Evolutionary conservation across 768 basidiomycete species (phyloP).

Genomic region (Chalciporus chontae): DNA sequence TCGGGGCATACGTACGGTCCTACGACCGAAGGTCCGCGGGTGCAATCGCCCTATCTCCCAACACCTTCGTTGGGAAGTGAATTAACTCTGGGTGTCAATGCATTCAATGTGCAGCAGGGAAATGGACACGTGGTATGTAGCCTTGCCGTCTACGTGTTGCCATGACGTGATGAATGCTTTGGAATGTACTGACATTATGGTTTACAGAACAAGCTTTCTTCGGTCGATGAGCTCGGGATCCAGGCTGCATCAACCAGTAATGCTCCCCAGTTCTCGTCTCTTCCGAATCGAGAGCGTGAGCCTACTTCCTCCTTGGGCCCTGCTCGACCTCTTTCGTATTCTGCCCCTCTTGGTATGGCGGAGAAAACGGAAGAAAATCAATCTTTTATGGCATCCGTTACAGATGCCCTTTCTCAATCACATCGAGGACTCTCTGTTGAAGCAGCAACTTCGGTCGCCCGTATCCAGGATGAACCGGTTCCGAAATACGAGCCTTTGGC

Average conservation of each 20-base stretch:
- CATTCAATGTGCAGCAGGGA: constrained; percentile 9
- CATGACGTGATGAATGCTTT: constrained; percentile 10
- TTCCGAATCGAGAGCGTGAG: constrained; percentile 49
- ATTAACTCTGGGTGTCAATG: constrained; percentile 20
- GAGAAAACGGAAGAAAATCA: constrained; percentile 22
- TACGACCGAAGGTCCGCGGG: not conserved
- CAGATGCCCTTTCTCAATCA: constrained; percentile 32
- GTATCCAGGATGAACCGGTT: constrained; percentile 31
- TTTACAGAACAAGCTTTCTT: constrained; percentile 18
- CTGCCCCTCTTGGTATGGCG: constrained; percentile 7
- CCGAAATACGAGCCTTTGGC: constrained; percentile 36
- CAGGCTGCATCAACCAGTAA: constrained; percentile 4
- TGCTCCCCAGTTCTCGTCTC: constrained; percentile 54
- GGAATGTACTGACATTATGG: constrained; percentile 12
- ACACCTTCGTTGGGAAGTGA: constrained; percentile 33
- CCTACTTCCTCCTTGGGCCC: constrained; percentile 15
- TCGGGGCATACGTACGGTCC: constrained; percentile 13
- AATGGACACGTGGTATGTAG: constrained; percentile 14
- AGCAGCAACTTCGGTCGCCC: constrained; percentile 17
- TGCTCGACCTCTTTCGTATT: constrained; percentile 2
- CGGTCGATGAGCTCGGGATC: constrained; percentile 27
- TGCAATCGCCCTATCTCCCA: constrained; percentile 23
- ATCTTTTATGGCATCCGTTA: constrained; percentile 38
- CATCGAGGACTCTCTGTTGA: constrained; percentile 26
- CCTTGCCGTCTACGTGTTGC: constrained; percentile 17